Evolutionary conservation across 2,329 filamentous ascomycete genomes (phyloP).

Genomic region (Fusarium bulbicola): DNA sequence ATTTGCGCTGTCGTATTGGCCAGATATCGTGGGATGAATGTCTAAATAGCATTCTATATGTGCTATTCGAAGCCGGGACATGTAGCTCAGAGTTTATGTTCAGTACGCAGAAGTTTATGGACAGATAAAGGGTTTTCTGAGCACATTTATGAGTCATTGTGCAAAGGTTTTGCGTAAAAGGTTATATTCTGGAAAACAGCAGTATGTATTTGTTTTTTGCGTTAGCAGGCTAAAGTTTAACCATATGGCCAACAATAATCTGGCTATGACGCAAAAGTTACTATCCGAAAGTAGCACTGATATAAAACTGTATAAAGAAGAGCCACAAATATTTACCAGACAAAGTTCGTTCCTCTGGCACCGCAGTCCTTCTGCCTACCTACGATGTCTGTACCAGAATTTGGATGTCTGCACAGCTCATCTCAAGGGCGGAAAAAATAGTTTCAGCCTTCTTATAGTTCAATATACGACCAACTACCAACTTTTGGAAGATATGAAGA

Average conservation of each 20-base stretch:
- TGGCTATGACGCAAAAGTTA: rapidly evolving
- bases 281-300: not conserved
- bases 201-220: not conserved
- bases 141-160: not conserved
- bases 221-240: not conserved
- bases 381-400: not conserved
- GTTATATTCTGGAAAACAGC: too few species aligned
- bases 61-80: not conserved
- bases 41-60: too few species aligned
- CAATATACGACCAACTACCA: not conserved
- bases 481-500: not conserved
- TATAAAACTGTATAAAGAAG: rapidly evolving
- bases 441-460: too few species aligned
- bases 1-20: not conserved
- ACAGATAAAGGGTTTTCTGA: rapidly evolving
- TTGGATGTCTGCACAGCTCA: not conserved
- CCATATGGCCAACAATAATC: rapidly evolving
- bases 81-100: not conserved
- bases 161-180: not conserved
- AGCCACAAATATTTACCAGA: rapidly evolving
- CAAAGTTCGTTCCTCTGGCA: rapidly evolving
- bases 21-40: not conserved
- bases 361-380: rapidly evolving
- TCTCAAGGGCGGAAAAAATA: not conserved
- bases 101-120: not conserved